A percentile compares a stretch with the other conserved stretches of the same genome.
These are phyloP conservation scores for Alternaria viburni DNA, from an alignment of 2,329 filamentous ascomycete genomes.

Conservation along the genomic window DNA sequence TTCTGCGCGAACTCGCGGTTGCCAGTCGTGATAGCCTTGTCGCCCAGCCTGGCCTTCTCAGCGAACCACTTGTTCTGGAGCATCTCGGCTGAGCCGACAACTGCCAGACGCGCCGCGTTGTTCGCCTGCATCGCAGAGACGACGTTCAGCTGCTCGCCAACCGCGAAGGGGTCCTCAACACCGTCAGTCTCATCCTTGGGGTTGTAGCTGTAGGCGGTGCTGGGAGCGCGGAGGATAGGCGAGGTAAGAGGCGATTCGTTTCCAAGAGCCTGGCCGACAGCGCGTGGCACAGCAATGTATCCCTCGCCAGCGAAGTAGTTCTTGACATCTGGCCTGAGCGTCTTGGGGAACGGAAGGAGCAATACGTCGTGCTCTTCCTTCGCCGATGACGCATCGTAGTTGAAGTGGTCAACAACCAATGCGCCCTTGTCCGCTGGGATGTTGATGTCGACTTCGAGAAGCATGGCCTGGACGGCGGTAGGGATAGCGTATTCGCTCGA, in stretches of 20 bases:
- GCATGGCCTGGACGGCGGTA: slow-evolving; percentile 75
- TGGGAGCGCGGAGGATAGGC: slow-evolving; percentile 80
- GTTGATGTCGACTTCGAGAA: slow-evolving; percentile 86
- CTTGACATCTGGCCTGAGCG: slow-evolving; percentile 72
- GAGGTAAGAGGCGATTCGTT: slow-evolving; percentile 75
- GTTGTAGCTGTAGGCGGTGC: slow-evolving; percentile 92
- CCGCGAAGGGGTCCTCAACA: slow-evolving; percentile 83
- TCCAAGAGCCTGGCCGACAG: slow-evolving; percentile 82
- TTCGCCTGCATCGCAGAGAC: slow-evolving; percentile 88
- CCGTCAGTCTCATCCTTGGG: slow-evolving; percentile 79
- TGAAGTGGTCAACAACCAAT: slow-evolving; percentile 93
- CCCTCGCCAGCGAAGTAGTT: slow-evolving; percentile 76
- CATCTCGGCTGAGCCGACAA: slow-evolving; percentile 86
- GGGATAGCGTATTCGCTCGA: slow-evolving; percentile 74
- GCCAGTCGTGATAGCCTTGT: slow-evolving; percentile 67
- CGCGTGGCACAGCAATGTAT: slow-evolving; percentile 80
- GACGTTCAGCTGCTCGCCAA: slow-evolving; percentile 81
- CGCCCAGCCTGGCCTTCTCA: slow-evolving; percentile 67
- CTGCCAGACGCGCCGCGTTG: slow-evolving; percentile 87
- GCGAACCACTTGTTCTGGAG: slow-evolving; percentile 89
- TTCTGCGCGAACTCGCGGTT: slow-evolving; percentile 88
- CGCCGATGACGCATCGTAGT: slow-evolving; percentile 80
- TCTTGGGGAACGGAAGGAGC: slow-evolving; percentile 72
- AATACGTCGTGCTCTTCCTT: slow-evolving; percentile 88
- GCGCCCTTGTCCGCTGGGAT: slow-evolving; percentile 86